A percentile compares a stretch with the other conserved stretches of the same genome.
phyloP scores from a whole-genome alignment of 2,329 filamentous ascomycete genomes.

The Aspergillus clavatus region DNA sequence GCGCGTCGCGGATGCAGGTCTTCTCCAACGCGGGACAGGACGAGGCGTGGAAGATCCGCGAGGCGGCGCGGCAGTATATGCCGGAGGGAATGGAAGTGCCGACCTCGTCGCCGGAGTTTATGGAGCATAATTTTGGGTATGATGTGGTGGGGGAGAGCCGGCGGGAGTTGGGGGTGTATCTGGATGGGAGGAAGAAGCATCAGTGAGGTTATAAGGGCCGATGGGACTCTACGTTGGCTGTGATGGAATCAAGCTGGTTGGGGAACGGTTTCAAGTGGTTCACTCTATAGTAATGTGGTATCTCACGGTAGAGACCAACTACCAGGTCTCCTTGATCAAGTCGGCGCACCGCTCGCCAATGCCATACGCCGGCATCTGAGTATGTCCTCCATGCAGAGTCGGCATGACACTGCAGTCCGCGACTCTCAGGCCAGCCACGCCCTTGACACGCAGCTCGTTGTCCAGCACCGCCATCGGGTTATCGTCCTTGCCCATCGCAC shows the following conservation, averaged over 20 bases:
- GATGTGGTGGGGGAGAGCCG: constrained; percentile 1
- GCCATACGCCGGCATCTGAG: constrained; percentile 56
- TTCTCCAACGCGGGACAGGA: constrained; percentile 4
- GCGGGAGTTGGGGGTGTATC: not conserved
- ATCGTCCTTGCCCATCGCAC: constrained; percentile 50
- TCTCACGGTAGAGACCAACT: too few species aligned
- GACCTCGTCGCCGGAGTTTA: not conserved
- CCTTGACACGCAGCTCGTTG: constrained; percentile 49
- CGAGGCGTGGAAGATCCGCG: constrained; percentile 1
- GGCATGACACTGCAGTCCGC: constrained; percentile 53
- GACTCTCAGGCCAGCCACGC: constrained; percentile 51
- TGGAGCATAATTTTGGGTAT: constrained; percentile 1
- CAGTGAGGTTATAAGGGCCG: too few species aligned
- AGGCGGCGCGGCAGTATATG: not conserved
- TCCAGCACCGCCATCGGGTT: constrained; percentile 52
- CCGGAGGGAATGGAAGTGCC: not conserved
- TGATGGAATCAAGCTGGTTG: too few species aligned
- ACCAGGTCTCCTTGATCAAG: constrained; percentile 44
- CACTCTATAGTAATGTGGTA: too few species aligned
- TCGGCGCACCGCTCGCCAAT: constrained; percentile 54
- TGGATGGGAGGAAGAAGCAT: not conserved
- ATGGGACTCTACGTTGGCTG: too few species aligned
- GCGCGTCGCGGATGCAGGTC: not conserved
- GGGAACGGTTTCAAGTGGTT: too few species aligned
- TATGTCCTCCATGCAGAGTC: constrained; percentile 47